phyloP scores from a whole-genome alignment of 2,329 filamentous ascomycete genomes.

The Penicillium paneum region DNA sequence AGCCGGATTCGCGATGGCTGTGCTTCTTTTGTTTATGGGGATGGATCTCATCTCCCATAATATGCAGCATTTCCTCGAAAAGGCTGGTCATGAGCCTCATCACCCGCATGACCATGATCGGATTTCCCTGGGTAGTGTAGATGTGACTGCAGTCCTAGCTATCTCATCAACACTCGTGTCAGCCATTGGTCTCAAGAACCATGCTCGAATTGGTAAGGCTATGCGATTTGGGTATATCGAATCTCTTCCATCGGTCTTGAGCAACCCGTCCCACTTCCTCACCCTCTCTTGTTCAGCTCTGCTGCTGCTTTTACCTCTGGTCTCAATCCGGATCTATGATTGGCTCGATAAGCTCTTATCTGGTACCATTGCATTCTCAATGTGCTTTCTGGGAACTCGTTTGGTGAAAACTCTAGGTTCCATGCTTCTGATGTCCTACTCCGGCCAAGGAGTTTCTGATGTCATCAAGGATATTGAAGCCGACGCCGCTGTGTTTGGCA shows the following conservation, averaged over 20 bases:
- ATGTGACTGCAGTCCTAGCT: constrained; percentile 75
- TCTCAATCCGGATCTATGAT: constrained; percentile 75
- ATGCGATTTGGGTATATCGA: constrained; percentile 84
- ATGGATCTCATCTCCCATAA: constrained; percentile 94
- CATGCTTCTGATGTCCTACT: constrained; percentile 94
- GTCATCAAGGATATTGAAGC: constrained; percentile 82
- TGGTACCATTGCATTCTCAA: constrained; percentile 74
- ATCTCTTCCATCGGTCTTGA: constrained; percentile 78
- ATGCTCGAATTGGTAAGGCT: constrained; percentile 84
- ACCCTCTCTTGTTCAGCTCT: constrained; percentile 82
- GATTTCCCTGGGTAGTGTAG: constrained; percentile 71
- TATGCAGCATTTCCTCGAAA: constrained; percentile 86
- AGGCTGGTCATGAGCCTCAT: constrained; percentile 70
- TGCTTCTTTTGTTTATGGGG: constrained; percentile 95
- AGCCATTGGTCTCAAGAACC: constrained; percentile 82
- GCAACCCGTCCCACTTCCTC: constrained; percentile 92
- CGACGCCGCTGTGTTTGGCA: constrained; percentile 69
- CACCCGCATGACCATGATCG: constrained; percentile 64
- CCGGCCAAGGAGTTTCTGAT: constrained; percentile 59
- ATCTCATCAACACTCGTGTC: constrained; percentile 80
- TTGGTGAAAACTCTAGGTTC: constrained; percentile 81
- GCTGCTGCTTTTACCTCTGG: constrained; percentile 74
- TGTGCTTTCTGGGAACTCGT: constrained; percentile 82
- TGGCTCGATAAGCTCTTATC: constrained; percentile 83
- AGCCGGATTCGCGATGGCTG: constrained; percentile 91